These are phyloP conservation scores for Lentinula sp. DNA, from an alignment of 768 basidiomycete genomes.

Conservation along the genomic window DNA sequence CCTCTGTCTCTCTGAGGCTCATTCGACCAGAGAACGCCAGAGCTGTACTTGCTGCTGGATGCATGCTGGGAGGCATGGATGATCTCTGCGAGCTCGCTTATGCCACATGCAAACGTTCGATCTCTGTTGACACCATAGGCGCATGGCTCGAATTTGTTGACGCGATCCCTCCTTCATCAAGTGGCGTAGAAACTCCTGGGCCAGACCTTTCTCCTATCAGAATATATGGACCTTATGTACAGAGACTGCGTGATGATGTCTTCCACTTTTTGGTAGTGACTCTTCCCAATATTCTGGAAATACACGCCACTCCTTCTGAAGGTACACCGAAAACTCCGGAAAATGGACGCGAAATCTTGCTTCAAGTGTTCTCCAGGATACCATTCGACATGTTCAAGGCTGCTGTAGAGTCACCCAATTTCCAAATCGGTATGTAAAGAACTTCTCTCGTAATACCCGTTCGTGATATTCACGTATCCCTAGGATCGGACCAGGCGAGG, in stretches of 20 bases:
- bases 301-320: conserved; percentile 31
- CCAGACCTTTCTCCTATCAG: conserved; percentile 40
- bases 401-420: conserved; percentile 72
- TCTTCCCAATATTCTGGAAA: conserved; percentile 62
- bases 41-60: conserved; percentile 79
- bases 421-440: conserved; percentile 59
- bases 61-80: conserved; percentile 82
- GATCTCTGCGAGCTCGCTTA: conserved; percentile 79
- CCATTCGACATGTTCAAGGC: conserved; percentile 87
- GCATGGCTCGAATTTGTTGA: conserved; percentile 79
- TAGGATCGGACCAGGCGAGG: conserved; percentile 78
- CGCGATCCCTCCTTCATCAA: conserved; percentile 39
- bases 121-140: conserved; percentile 67
- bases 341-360: conserved; percentile 60
- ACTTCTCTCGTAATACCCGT: neutral
- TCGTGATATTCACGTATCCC: conserved; percentile 14
- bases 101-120: conserved; percentile 67
- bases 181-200: conserved; percentile 43
- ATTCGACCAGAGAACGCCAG: conserved; percentile 78
- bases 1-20: conserved; percentile 59
- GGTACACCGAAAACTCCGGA: conserved; percentile 30
- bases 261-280: conserved; percentile 73
- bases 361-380: conserved; percentile 71
- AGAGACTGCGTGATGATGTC: conserved; percentile 68
- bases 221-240: conserved; percentile 75